phyloP scores from a whole-genome alignment of 306 rosid genomes.

The Cicer arietinum region DNA sequence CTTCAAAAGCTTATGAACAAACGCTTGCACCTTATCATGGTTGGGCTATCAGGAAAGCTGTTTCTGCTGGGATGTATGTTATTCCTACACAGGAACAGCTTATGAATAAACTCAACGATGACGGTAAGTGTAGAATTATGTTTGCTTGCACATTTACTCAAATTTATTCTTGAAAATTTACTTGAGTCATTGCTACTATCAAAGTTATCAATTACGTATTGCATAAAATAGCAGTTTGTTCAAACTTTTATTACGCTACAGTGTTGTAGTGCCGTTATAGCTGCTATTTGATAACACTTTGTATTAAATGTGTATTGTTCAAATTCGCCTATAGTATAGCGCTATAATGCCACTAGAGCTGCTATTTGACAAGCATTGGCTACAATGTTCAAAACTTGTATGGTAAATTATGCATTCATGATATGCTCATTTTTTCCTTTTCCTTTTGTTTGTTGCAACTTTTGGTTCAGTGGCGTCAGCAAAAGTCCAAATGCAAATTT shows the following conservation, averaged over 20 bases:
- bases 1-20: conserved; percentile 85
- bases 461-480: conserved; percentile 73
- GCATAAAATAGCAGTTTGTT: too few species aligned
- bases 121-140: conserved; percentile 61
- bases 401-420: conserved; percentile 33
- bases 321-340: too few species aligned
- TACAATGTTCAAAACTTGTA: conserved; percentile 4
- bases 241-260: too few species aligned
- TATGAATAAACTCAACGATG: conserved; percentile 78
- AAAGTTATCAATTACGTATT: too few species aligned
- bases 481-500: conserved; percentile 73
- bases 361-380: too few species aligned
- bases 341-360: too few species aligned
- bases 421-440: conserved; percentile 1
- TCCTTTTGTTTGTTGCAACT: conserved; percentile 11
- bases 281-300: too few species aligned
- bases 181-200: neutral
- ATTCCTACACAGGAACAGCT: conserved; percentile 80
- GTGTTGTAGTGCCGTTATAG: too few species aligned
- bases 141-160: conserved; percentile 32
- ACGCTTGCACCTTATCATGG: conserved; percentile 87
- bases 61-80: conserved; percentile 88
- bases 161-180: conserved; percentile 26
- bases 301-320: too few species aligned
- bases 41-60: conserved; percentile 92